phyloP scores from a whole-genome alignment of 495 filamentous ascomycete species.

The Neurospora sp. region DNA sequence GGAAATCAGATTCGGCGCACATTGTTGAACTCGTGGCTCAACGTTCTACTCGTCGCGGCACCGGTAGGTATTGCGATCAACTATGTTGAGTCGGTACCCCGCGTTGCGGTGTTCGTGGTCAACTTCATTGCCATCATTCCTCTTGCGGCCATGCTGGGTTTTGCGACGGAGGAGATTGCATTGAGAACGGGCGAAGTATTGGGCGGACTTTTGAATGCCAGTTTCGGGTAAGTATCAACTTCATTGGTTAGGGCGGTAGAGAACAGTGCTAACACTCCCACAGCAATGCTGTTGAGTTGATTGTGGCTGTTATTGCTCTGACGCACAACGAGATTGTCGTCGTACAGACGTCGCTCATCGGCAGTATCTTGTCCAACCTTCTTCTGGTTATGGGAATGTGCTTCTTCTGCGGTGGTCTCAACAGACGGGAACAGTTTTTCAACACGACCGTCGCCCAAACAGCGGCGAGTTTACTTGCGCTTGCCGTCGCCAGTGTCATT shows the following conservation, averaged over 20 bases:
- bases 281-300: conserved; percentile 85
- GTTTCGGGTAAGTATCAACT: conserved; percentile 57
- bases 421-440: conserved; percentile 75
- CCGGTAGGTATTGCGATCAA: conserved; percentile 69
- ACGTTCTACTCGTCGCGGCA: conserved; percentile 67
- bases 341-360: conserved; percentile 86
- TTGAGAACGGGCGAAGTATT: conserved; percentile 75
- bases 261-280: conserved; percentile 5
- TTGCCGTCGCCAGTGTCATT: conserved; percentile 72
- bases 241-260: not conserved
- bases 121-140: conserved; percentile 89
- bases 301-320: conserved; percentile 79
- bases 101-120: conserved; percentile 62
- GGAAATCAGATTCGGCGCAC: conserved; percentile 59
- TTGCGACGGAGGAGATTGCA: conserved; percentile 84
- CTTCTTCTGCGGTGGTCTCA: conserved; percentile 81
- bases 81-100: conserved; percentile 44
- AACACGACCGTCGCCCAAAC: conserved; percentile 92
- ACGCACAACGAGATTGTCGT: conserved; percentile 64
- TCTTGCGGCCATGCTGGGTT: conserved; percentile 78
- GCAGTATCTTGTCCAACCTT: conserved; percentile 83
- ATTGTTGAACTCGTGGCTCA: conserved; percentile 74
- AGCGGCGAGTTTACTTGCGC: conserved; percentile 67
- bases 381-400: conserved; percentile 88
- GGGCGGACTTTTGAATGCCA: conserved; percentile 78